Conservation (phyloP, 73 alveolate genomes). For the Blepharisma stoltei region DNA sequence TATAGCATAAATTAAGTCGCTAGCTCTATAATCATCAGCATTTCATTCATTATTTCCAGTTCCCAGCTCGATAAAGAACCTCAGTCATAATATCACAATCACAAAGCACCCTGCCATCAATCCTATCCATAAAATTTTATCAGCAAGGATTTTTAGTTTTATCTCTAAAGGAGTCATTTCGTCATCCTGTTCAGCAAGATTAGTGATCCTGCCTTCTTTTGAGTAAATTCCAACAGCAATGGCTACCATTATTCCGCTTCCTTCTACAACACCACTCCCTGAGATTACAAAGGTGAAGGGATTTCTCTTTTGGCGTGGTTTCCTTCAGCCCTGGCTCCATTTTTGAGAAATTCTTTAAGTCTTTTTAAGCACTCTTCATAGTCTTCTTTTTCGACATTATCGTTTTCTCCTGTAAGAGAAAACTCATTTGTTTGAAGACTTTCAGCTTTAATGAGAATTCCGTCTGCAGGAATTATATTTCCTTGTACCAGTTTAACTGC, state of each 20-base stretch:
- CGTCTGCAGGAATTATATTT: conserved; percentile 87
- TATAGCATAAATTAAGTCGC: conserved; percentile 62
- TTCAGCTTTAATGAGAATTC: conserved; percentile 65
- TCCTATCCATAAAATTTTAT: not conserved
- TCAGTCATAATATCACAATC: not conserved
- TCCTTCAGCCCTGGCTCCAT: conserved; percentile 19
- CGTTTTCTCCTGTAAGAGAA: conserved; percentile 92
- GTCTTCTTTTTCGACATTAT: conserved; percentile 58
- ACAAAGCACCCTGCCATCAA: conserved; percentile 19
- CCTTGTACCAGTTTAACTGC: conserved; percentile 73
- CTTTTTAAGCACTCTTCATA: conserved; percentile 58
- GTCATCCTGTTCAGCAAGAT: conserved; percentile 4
- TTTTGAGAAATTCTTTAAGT: conserved; percentile 38
- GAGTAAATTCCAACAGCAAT: conserved; percentile 46
- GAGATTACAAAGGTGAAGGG: conserved; percentile 39
- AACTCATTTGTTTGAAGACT: conserved; percentile 83
- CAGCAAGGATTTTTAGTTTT: conserved; percentile 9
- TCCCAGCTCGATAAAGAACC: conserved; percentile 36
- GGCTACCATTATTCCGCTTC: conserved; percentile 51
- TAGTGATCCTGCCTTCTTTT: conserved; percentile 14
- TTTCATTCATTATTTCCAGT: conserved; percentile 50
- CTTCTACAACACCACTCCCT: conserved; percentile 48
- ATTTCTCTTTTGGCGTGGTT: conserved; percentile 18
- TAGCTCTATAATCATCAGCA: conserved; percentile 33
- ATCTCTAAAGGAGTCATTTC: conserved; percentile 15